phyloP scores from a whole-genome alignment of 352 stramenopile species.

The Aphanomyces astaci region DNA sequence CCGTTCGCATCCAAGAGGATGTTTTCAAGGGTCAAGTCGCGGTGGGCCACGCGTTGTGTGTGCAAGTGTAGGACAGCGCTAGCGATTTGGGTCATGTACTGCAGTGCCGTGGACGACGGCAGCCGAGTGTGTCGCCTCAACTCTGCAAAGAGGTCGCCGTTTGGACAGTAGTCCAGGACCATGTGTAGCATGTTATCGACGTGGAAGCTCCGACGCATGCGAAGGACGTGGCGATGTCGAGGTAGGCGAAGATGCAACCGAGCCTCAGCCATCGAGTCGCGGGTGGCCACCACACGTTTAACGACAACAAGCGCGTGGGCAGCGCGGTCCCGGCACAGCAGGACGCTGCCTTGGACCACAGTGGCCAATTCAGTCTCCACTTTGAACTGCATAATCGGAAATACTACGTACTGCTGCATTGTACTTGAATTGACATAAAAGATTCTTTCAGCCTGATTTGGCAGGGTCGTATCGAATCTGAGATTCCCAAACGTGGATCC shows the following conservation, averaged over 20 bases:
- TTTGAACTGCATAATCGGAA: background rate
- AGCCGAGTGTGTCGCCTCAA: slow-evolving; percentile 18
- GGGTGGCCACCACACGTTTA: background rate
- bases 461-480: too few relatives aligned
- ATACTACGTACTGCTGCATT: background rate
- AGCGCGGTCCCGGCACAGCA: background rate
- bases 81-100: slow-evolving; percentile 7
- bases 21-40: slow-evolving; percentile 28
- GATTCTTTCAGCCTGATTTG: background rate
- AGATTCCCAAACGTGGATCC: too few relatives aligned
- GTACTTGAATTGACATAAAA: background rate
- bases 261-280: background rate
- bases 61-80: slow-evolving; percentile 1
- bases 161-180: slow-evolving; percentile 54
- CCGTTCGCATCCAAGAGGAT: slow-evolving; percentile 17
- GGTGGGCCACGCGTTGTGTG: slow-evolving; percentile 21
- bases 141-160: slow-evolving; percentile 46
- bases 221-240: background rate
- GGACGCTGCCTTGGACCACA: background rate
- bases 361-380: background rate
- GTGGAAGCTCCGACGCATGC: background rate
- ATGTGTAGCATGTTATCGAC: slow-evolving; percentile 22
- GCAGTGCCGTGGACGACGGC: background rate
- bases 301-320: background rate
- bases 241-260: background rate